These are phyloP conservation scores for Uncinocarpus reesii DNA, from an alignment of 2,329 filamentous ascomycete genomes.

Conservation along the genomic window DNA sequence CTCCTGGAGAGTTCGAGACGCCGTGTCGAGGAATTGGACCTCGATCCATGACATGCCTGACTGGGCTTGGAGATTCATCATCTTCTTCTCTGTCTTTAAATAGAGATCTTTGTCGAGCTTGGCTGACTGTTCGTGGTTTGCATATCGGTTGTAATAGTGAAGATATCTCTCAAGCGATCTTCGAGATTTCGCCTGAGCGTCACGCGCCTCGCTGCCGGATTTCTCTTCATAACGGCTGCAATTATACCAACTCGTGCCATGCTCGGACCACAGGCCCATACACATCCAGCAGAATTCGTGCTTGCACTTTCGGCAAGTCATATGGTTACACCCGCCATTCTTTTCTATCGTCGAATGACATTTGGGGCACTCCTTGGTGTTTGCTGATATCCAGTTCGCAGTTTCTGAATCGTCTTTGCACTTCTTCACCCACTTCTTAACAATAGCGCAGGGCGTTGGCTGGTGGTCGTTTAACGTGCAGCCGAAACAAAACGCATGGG, in stretches of 20 bases:
- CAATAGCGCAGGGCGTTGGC: slow-evolving; percentile 78
- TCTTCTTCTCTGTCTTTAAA: slow-evolving; percentile 96
- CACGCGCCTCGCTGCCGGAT: slow-evolving; percentile 78
- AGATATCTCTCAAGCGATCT: slow-evolving; percentile 91
- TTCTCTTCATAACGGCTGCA: slow-evolving; percentile 97
- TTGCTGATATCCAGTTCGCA: slow-evolving; percentile 97
- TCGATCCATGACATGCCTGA: slow-evolving; percentile 99
- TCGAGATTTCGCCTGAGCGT: slow-evolving; percentile 82
- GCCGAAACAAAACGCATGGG: slow-evolving; percentile 87
- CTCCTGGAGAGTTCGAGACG: slow-evolving; percentile 84
- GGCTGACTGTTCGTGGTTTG: slow-evolving; percentile 96
- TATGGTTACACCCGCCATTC: slow-evolving; percentile 95
- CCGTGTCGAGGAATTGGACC: slow-evolving; percentile 89
- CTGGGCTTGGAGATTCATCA: slow-evolving; percentile 86
- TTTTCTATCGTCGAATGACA: slow-evolving; percentile 98
- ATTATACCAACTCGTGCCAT: slow-evolving; percentile 99
- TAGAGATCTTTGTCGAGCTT: slow-evolving; percentile 95
- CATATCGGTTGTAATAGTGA: slow-evolving; percentile 98
- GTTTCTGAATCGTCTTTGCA: slow-evolving; percentile 97
- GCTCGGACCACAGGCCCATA: slow-evolving; percentile 97
- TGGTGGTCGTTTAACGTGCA: slow-evolving; percentile 85
- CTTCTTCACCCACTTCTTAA: slow-evolving; percentile 95
- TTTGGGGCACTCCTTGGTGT: slow-evolving; percentile 95
- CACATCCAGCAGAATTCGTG: slow-evolving; percentile 99
- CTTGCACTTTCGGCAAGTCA: slow-evolving; percentile 93